These are phyloP conservation scores for Picea engelmannii DNA, from an alignment of 83 land plant genomes.

Conservation along the genomic window DNA sequence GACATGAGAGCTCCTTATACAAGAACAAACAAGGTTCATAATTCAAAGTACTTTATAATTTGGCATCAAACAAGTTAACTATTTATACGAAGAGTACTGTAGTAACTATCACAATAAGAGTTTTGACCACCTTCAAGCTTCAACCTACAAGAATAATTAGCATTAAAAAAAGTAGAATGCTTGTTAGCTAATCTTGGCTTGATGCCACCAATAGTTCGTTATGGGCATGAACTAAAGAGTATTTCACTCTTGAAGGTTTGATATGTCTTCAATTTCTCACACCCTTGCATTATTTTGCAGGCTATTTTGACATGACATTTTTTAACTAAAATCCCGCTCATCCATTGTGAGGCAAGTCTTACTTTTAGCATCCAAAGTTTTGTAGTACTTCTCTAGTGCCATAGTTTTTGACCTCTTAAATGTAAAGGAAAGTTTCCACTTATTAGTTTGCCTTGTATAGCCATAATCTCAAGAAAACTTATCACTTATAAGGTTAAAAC, in stretches of 20 bases:
- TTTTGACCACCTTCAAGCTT: not conserved
- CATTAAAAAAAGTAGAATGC: not conserved
- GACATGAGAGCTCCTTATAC: not conserved
- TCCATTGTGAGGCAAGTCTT: not conserved
- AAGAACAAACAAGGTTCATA: not conserved
- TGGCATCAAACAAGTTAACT: too few relatives aligned
- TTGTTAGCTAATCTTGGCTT: too few relatives aligned
- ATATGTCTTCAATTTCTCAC: not conserved
- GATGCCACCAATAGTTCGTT: too few relatives aligned
- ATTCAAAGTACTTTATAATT: not conserved
- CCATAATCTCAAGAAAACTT: not conserved
- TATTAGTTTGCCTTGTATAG: not conserved
- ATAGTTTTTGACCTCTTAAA: not conserved
- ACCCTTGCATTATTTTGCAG: not conserved
- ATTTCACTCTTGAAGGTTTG: not conserved
- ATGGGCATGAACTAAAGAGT: not conserved
- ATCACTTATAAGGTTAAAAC: not conserved
- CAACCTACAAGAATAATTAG: not conserved
- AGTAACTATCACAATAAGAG: not conserved
- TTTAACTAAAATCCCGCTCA: not conserved
- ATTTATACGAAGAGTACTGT: too few relatives aligned
- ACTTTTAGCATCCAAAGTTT: not conserved
- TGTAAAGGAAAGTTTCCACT: not conserved
- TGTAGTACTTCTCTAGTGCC: not conserved
- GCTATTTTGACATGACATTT: not conserved